Conservation (phyloP, 345 rosid species). For the Erucastrum elatum region DNA sequence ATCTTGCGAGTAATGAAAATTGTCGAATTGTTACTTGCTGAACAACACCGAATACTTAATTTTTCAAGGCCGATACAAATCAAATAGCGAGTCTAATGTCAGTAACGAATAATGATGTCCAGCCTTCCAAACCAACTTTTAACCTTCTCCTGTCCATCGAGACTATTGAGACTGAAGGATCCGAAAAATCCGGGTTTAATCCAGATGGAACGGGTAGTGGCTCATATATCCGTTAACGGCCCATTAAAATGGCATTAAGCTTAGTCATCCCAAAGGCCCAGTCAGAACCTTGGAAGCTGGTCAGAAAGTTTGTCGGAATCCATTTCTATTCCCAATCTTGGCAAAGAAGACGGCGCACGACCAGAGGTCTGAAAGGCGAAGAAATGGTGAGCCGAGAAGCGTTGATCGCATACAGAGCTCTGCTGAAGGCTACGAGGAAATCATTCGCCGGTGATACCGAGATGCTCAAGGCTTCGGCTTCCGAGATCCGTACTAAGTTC, state of each 20-base stretch:
- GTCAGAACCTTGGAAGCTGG: background rate
- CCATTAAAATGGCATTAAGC: background rate
- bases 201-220: background rate
- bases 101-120: too few relatives aligned
- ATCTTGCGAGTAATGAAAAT: too few relatives aligned
- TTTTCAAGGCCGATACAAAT: too few relatives aligned
- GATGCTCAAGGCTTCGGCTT: slow-evolving; percentile 74
- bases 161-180: background rate
- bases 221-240: background rate
- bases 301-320: slow-evolving; percentile 5
- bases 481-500: slow-evolving; percentile 74
- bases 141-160: background rate
- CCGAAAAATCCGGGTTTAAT: background rate
- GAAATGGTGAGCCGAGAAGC: slow-evolving; percentile 57
- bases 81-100: too few relatives aligned
- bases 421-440: slow-evolving; percentile 70
- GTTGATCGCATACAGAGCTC: slow-evolving; percentile 66
- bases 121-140: background rate
- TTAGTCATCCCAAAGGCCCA: background rate
- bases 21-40: too few relatives aligned
- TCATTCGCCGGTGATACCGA: slow-evolving; percentile 71
- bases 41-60: too few relatives aligned
- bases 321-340: background rate
- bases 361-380: background rate
- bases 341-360: slow-evolving; percentile 5